phyloP scores from a whole-genome alignment of 768 basidiomycete genomes.

The Leucocoprinus birnbaumii region DNA sequence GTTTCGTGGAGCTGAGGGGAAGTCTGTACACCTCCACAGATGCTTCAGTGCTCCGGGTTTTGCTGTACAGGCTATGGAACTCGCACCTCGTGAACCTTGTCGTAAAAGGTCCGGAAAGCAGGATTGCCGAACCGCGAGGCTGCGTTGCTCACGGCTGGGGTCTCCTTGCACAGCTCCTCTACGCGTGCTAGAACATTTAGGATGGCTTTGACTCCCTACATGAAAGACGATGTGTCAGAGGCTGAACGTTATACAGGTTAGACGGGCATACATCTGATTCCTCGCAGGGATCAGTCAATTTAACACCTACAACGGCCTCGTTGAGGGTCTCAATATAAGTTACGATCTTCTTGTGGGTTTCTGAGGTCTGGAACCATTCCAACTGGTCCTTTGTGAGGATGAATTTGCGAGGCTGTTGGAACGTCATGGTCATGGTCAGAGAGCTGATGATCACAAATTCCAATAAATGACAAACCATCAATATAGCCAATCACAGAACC shows the following conservation, averaged over 20 bases:
- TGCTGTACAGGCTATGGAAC: neutral
- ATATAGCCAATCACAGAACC: constrained; percentile 1
- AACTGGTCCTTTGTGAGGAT: constrained; percentile 81
- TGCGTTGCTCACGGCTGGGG: constrained; percentile 86
- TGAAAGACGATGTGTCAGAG: neutral
- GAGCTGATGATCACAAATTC: neutral
- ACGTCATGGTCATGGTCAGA: constrained; percentile 28
- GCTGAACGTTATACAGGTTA: neutral
- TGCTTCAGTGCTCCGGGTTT: neutral
- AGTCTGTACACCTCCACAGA: constrained; percentile 30
- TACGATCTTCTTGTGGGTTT: constrained; percentile 65
- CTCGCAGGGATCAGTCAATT: constrained; percentile 62
- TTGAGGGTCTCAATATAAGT: constrained; percentile 76
- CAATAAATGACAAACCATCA: neutral
- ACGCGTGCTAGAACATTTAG: constrained; percentile 65
- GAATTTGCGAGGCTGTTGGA: constrained; percentile 57
- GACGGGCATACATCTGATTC: constrained; percentile 47
- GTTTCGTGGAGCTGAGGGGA: constrained; percentile 54
- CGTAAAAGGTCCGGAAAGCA: constrained; percentile 90
- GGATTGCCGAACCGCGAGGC: constrained; percentile 97
- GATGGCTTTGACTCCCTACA: constrained; percentile 62
- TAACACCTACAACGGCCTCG: constrained; percentile 68
- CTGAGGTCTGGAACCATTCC: constrained; percentile 73
- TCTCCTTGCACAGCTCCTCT: constrained; percentile 60
- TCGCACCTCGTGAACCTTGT: constrained; percentile 67